phyloP scores from a whole-genome alignment of 352 stramenopile genomes.

The Pythium guiyangense region DNA sequence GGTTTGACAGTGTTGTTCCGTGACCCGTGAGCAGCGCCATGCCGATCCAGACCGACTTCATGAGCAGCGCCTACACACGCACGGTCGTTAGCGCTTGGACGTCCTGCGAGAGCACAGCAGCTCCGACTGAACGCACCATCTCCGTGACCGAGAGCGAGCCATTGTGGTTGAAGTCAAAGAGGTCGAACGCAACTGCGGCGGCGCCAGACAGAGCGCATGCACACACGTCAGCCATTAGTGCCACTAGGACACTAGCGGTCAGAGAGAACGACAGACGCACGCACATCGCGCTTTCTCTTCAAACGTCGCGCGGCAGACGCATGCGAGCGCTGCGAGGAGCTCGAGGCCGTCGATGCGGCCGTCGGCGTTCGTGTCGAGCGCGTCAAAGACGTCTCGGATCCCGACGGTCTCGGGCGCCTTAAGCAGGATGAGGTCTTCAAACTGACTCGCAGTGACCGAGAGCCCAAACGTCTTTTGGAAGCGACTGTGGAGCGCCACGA shows the following conservation, averaged over 20 bases:
- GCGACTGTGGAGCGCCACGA: slow-evolving; percentile 47
- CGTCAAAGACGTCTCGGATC: slow-evolving; percentile 67
- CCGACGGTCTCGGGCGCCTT: slow-evolving; percentile 55
- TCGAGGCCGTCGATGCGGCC: slow-evolving; percentile 79
- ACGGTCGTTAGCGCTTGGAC: not conserved
- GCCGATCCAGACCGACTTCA: slow-evolving; percentile 75
- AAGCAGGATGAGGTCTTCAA: slow-evolving; percentile 64
- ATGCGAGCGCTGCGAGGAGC: slow-evolving; percentile 64
- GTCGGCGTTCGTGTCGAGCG: slow-evolving; percentile 66
- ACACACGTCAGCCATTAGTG: no score
- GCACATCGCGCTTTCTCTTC: slow-evolving; percentile 79
- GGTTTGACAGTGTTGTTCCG: not conserved
- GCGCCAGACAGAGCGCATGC: not conserved
- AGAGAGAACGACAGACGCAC: not conserved
- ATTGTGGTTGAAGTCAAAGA: slow-evolving; percentile 83
- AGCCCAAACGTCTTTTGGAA: slow-evolving; percentile 78
- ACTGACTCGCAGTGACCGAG: slow-evolving; percentile 69
- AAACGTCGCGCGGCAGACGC: slow-evolving; percentile 67
- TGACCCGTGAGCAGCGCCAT: slow-evolving; percentile 61
- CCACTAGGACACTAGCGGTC: no score
- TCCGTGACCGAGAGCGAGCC: slow-evolving; percentile 69
- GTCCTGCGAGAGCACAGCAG: not conserved
- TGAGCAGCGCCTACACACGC: slow-evolving; percentile 51
- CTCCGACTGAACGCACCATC: slow-evolving; percentile 25
- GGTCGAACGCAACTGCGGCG: slow-evolving; percentile 54